These are phyloP conservation scores for Candolleomyces efflorescens DNA, from an alignment of 768 basidiomycete species.

Conservation along the genomic window DNA sequence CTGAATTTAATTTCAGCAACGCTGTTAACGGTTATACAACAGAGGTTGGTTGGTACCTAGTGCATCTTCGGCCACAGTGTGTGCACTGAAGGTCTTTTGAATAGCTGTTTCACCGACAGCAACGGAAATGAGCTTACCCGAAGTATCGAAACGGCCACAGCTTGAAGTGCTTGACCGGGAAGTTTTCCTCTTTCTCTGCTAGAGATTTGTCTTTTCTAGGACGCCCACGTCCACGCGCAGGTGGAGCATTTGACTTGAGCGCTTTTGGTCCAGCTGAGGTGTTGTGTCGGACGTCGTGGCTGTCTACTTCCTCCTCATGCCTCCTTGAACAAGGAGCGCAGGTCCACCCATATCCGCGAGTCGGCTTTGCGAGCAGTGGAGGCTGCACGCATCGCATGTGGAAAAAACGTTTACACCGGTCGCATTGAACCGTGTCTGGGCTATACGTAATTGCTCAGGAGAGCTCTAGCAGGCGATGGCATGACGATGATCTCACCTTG, in stretches of 20 bases:
- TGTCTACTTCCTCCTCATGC: slow-evolving; percentile 83
- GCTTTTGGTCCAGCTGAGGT: slow-evolving; percentile 43
- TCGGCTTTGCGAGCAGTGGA: slow-evolving; percentile 85
- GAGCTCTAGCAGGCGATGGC: neutral
- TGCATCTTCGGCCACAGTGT: slow-evolving; percentile 90
- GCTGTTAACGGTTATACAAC: neutral
- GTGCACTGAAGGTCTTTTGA: slow-evolving; percentile 47
- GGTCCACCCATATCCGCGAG: slow-evolving; percentile 96
- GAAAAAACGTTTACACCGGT: slow-evolving; percentile 88
- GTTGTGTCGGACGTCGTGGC: slow-evolving; percentile 61
- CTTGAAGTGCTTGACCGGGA: slow-evolving; percentile 79
- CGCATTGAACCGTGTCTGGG: slow-evolving; percentile 83
- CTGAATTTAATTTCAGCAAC: slow-evolving; percentile 37
- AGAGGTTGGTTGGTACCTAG: slow-evolving; percentile 49
- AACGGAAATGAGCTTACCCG: slow-evolving; percentile 54
- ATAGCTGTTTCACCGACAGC: slow-evolving; percentile 1
- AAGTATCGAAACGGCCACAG: slow-evolving; percentile 98
- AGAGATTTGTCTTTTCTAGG: slow-evolving; percentile 72
- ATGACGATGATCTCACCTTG: slow-evolving; percentile 54
- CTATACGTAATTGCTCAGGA: slow-evolving; percentile 32
- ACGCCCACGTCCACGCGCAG: slow-evolving; percentile 67
- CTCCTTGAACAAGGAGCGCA: slow-evolving; percentile 88
- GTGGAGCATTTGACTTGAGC: slow-evolving; percentile 68
- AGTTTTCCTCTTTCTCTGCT: slow-evolving; percentile 73
- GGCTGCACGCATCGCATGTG: slow-evolving; percentile 95